Evolutionary conservation across 768 basidiomycete species (phyloP), one percentile per base, ranked within the genome.

Genomic region (Xanthoconium stramineum): DNA sequence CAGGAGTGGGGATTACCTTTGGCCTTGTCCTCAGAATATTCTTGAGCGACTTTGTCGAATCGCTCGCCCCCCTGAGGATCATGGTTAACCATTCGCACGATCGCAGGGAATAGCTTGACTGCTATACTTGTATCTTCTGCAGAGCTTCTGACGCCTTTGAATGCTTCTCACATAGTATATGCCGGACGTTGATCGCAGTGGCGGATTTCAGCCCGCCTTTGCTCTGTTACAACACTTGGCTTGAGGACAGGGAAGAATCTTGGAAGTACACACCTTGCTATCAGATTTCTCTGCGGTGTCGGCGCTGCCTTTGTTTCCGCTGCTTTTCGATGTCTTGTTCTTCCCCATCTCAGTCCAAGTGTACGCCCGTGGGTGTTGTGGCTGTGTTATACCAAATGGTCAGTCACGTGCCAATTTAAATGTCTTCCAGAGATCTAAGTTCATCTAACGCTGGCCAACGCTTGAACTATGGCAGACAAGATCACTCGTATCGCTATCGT

Each of bases 401-500:
- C 6, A 8, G 46, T 65, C 65, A 65, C 65, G 64, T 65, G 64
- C 19, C 35, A n/a, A 11, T 8, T 13, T n/a, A 38, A 9, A n/a
- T 19, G 15, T 8, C n/a, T 40, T 40, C 24, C 42, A 43, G 24
- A 24, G 5, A 17, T 20, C n/a, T 17, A 6, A 3, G 19, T 33
- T 32, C n/a, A 53, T 52, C 61, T 11, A 59, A 48, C 49, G 19
- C 38, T n/a, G 19, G 46, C 49, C 47, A 55, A 29, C 20, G 43
- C 39, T 51, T 40, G 33, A 52, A 58, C 56, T 50, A 91, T 94
- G 92, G 80, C 88, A 37, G 96, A 97, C 78, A 96, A 95, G 74
- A 94, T 98, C 65, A 99, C 97, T 51, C 88, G 97, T 80, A 94
- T 98, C 67, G 96, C 96, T 59, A 94, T 98, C 66, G 91, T 93